Evolutionary conservation across 148 eudicot genomes (phyloP).

Genomic region (Persicaria tinctoria): DNA sequence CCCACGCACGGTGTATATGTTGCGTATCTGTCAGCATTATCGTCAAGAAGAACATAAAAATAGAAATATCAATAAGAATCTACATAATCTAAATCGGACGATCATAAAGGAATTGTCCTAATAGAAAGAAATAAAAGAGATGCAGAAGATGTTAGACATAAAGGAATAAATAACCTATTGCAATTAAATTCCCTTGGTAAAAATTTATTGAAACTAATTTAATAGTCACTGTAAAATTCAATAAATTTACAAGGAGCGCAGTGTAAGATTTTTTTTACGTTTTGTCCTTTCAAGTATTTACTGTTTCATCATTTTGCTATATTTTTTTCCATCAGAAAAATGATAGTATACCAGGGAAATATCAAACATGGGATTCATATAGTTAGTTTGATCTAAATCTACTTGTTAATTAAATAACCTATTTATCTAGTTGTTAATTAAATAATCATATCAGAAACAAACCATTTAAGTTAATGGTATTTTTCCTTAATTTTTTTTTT

Average conservation of each 20-base stretch:
- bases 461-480: no score
- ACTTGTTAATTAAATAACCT: no score
- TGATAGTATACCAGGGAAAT: neutral
- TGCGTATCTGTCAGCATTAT: no score
- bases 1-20: no score
- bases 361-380: neutral
- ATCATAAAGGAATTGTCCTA: neutral
- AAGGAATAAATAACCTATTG: neutral
- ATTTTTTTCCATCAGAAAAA: neutral
- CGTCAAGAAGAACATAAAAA: neutral
- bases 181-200: neutral
- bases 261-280: neutral
- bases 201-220: neutral
- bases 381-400: neutral
- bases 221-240: slow-evolving; percentile 4
- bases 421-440: no score
- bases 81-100: neutral
- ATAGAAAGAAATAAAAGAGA: neutral
- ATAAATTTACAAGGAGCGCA: neutral
- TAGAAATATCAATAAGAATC: neutral
- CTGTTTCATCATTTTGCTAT: neutral
- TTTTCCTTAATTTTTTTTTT: no score
- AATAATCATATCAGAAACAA: no score
- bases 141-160: neutral
- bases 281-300: neutral